phyloP scores from a whole-genome alignment of 2,329 filamentous ascomycete species.

The Fusarium zealandicum region DNA sequence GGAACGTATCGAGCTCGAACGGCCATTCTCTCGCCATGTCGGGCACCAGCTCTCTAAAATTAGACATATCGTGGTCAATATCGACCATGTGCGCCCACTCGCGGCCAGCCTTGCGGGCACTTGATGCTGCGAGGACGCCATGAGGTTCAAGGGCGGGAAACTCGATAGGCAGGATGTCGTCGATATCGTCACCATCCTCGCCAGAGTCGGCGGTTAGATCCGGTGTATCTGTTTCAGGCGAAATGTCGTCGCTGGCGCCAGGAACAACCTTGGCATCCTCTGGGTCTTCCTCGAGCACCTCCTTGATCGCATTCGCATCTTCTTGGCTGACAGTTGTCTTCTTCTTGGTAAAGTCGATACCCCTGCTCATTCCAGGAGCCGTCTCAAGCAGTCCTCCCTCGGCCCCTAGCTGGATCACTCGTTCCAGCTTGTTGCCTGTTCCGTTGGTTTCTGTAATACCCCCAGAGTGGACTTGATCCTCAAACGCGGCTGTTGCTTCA shows the following conservation, averaged over 20 bases:
- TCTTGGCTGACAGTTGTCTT: conserved; percentile 64
- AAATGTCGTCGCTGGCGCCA: conserved; percentile 42
- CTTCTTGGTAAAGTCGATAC: conserved; percentile 73
- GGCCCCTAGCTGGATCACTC: conserved; percentile 81
- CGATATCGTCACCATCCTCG: conserved; percentile 72
- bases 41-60: conserved; percentile 90
- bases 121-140: conserved; percentile 74
- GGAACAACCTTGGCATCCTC: conserved; percentile 47
- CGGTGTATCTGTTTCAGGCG: conserved; percentile 31
- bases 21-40: conserved; percentile 97
- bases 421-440: conserved; percentile 71
- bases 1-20: conserved; percentile 96
- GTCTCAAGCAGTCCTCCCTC: conserved; percentile 81
- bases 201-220: conserved; percentile 46
- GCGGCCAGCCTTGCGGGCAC: conserved; percentile 75
- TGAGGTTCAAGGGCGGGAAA: conserved; percentile 91
- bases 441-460: conserved; percentile 50
- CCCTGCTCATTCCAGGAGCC: conserved; percentile 82
- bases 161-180: conserved; percentile 87
- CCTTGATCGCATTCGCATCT: conserved; percentile 73
- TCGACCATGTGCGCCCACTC: conserved; percentile 99
- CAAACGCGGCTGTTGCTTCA: conserved; percentile 82
- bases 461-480: conserved; percentile 73
- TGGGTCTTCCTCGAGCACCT: conserved; percentile 63
- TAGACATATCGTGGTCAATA: conserved; percentile 89